phyloP scores from a whole-genome alignment of 2,329 filamentous ascomycete genomes.

The Penicillium thymicola region DNA sequence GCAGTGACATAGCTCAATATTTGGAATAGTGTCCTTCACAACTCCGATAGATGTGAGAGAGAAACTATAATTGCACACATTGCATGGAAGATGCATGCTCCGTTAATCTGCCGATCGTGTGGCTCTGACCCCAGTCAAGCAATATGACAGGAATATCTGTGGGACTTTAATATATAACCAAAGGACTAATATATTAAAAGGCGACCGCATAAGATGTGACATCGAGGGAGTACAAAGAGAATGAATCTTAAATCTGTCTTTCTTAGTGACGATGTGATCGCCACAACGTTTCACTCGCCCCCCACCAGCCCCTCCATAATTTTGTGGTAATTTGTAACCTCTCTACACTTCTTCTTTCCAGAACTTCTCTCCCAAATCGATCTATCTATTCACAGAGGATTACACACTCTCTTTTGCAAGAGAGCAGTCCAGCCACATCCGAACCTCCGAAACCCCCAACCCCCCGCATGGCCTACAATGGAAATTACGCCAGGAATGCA shows the following conservation, averaged over 20 bases:
- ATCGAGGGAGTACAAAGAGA: slow-evolving; percentile 7
- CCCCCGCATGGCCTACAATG: slow-evolving; percentile 43
- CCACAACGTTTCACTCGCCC: slow-evolving; percentile 16
- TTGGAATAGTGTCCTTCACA: not conserved
- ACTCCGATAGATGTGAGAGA: slow-evolving; percentile 14
- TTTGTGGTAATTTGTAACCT: not conserved
- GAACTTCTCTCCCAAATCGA: not conserved
- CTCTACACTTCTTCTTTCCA: not conserved
- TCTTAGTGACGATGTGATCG: slow-evolving; percentile 14
- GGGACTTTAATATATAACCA: slow-evolving; percentile 6
- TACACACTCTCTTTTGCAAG: not conserved
- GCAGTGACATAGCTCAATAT: slow-evolving; percentile 2
- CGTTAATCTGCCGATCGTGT: slow-evolving; percentile 13
- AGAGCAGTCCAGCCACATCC: not conserved
- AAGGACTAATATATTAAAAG: not conserved
- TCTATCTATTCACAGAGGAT: not conserved
- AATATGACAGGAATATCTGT: slow-evolving; percentile 14
- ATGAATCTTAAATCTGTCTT: not conserved
- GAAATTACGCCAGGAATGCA: slow-evolving; percentile 33
- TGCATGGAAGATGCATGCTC: slow-evolving; percentile 11
- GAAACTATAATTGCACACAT: slow-evolving; percentile 6
- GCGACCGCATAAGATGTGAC: slow-evolving; percentile 2
- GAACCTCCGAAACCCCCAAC: not conserved
- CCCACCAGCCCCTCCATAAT: slow-evolving; percentile 12
- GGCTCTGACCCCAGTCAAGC: not conserved